Evolutionary conservation across 2,329 filamentous ascomycete species (phyloP).

Genomic region (Fusarium hainanense): DNA sequence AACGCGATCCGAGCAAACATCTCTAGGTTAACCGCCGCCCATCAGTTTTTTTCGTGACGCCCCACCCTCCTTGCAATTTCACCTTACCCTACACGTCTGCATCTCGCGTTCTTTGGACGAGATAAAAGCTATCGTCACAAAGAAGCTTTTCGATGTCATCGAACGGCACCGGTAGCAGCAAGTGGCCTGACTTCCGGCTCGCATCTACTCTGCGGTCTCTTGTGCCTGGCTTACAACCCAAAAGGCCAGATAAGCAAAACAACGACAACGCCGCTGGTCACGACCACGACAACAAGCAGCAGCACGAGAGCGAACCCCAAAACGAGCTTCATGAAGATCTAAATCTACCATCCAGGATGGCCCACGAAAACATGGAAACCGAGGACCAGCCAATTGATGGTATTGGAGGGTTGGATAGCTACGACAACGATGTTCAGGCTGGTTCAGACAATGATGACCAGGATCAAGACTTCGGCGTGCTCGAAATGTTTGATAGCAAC

Average conservation of each 20-base stretch:
- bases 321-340: conserved; percentile 31
- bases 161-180: conserved; percentile 39
- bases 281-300: conserved; percentile 34
- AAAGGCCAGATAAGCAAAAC: conserved; percentile 40
- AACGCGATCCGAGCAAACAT: conserved; percentile 19
- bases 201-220: conserved; percentile 48
- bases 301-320: conserved; percentile 29
- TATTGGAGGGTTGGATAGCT: conserved; percentile 44
- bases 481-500: conserved; percentile 56
- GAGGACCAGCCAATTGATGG: conserved; percentile 42
- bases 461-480: conserved; percentile 51
- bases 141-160: conserved; percentile 45
- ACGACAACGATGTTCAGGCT: conserved; percentile 39
- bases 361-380: conserved; percentile 39
- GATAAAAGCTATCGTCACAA: conserved; percentile 33
- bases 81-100: conserved; percentile 44
- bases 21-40: conserved; percentile 36
- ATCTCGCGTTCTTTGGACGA: conserved; percentile 26
- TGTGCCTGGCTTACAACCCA: conserved; percentile 45
- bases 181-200: conserved; percentile 51
- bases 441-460: conserved; percentile 38
- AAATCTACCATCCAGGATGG: conserved; percentile 26
- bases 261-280: conserved; percentile 34
- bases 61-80: conserved; percentile 43
- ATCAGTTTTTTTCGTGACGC: conserved; percentile 45